These are phyloP conservation scores for Cryptosporidium viatorum DNA, from an alignment of 169 alveolate species.

Conservation along the genomic window DNA sequence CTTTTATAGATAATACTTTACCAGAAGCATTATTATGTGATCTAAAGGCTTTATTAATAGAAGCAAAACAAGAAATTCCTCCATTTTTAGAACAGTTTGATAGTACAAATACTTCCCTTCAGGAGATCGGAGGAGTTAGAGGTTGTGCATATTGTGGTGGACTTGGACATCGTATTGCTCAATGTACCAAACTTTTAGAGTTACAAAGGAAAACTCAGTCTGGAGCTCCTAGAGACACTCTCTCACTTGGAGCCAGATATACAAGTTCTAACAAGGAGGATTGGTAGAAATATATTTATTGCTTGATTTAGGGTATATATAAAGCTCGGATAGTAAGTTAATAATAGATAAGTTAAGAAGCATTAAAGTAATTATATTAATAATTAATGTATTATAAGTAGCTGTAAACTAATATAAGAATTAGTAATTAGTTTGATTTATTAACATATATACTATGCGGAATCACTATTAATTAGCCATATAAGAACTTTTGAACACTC, in stretches of 20 bases:
- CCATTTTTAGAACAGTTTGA: slow-evolving; percentile 88
- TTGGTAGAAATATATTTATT: slow-evolving; percentile 21
- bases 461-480: slow-evolving; percentile 65
- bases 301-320: not conserved
- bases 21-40: slow-evolving; percentile 85
- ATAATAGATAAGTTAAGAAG: not conserved
- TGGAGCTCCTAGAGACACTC: slow-evolving; percentile 65
- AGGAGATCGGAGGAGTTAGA: slow-evolving; percentile 90
- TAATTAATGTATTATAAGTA: not conserved
- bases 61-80: slow-evolving; percentile 91
- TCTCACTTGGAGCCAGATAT: slow-evolving; percentile 65
- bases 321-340: not conserved
- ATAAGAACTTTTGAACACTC: slow-evolving; percentile 52
- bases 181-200: slow-evolving; percentile 88
- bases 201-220: slow-evolving; percentile 72
- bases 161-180: slow-evolving; percentile 91
- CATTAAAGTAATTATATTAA: not conserved
- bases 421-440: not conserved
- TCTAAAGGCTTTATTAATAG: slow-evolving; percentile 89
- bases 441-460: slow-evolving; percentile 12
- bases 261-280: slow-evolving; percentile 51
- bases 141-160: slow-evolving; percentile 95
- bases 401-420: not conserved
- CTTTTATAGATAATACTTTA: slow-evolving; percentile 90
- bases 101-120: slow-evolving; percentile 79